These are phyloP conservation scores for Curvularia hawaiiensis DNA, from an alignment of 2,329 filamentous ascomycete genomes.

Conservation along the genomic window DNA sequence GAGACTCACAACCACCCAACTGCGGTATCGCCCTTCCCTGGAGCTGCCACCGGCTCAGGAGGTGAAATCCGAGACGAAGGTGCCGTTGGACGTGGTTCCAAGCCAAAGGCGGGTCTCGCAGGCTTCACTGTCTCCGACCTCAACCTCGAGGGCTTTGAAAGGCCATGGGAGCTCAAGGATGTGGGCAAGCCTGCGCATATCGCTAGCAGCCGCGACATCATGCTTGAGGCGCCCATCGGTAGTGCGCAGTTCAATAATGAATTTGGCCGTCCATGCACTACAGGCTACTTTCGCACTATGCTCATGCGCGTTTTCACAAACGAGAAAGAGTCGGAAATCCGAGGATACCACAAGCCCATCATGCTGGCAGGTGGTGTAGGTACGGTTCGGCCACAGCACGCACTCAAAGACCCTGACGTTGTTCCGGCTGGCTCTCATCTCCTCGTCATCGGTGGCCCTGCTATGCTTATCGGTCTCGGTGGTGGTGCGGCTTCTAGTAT, in stretches of 20 bases:
- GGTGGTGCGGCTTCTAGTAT: conserved; percentile 94
- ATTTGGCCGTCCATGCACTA: conserved; percentile 87
- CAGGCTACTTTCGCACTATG: conserved; percentile 90
- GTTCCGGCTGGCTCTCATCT: conserved; percentile 89
- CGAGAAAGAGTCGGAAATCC: conserved; percentile 69
- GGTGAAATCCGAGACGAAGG: conserved; percentile 97
- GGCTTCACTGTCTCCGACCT: conserved; percentile 97
- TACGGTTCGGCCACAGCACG: conserved; percentile 87
- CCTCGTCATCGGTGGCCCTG: conserved; percentile 91
- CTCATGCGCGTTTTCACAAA: conserved; percentile 70
- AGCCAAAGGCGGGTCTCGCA: conserved; percentile 86
- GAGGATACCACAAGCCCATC: conserved; percentile 97
- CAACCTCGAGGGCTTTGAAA: conserved; percentile 78
- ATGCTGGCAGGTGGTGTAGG: conserved; percentile 97
- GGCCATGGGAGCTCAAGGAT: conserved; percentile 85
- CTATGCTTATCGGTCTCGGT: conserved; percentile 96
- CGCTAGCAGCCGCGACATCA: conserved; percentile 92
- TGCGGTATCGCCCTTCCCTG: conserved; percentile 89
- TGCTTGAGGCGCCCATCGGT: conserved; percentile 95
- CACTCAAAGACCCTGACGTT: conserved; percentile 78
- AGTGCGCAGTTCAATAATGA: conserved; percentile 98
- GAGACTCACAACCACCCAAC: conserved; percentile 99
- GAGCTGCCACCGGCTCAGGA: conserved; percentile 92
- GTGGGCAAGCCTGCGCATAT: conserved; percentile 90
- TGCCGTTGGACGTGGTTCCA: conserved; percentile 89